Evolutionary conservation across 202 grass and related monocot genomes (phyloP).

Genomic region (Brachypodium distachyon): DNA sequence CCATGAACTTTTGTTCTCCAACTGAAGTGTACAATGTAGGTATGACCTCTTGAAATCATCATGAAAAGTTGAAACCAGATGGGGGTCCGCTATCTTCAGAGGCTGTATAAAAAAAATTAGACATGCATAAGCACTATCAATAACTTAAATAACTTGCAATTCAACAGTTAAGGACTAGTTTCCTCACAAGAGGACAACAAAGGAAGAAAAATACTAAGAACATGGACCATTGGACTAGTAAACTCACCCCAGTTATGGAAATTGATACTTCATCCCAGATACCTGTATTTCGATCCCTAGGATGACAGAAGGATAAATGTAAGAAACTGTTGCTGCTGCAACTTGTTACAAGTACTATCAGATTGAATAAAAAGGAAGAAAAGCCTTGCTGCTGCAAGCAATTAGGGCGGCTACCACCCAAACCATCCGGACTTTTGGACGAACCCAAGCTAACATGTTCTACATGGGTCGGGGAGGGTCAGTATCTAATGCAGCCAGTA

Average conservation of each 20-base stretch:
- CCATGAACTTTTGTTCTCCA: slow-evolving; percentile 83
- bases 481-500: too few relatives aligned
- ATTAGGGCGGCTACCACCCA: background rate
- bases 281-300: slow-evolving; percentile 90
- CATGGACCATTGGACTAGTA: background rate
- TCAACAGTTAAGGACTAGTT: background rate
- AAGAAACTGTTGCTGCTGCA: background rate
- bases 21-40: slow-evolving; percentile 81
- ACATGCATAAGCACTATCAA: background rate
- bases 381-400: background rate
- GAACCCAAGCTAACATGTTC: too few relatives aligned
- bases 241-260: slow-evolving; percentile 67
- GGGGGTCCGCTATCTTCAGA: slow-evolving; percentile 77
- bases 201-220: background rate
- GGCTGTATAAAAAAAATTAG: slow-evolving; percentile 41
- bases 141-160: background rate
- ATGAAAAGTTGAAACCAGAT: slow-evolving; percentile 84
- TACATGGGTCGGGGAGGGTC: too few relatives aligned
- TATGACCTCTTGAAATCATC: slow-evolving; percentile 83
- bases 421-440: too few relatives aligned
- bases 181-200: background rate
- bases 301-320: background rate
- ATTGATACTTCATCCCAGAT: slow-evolving; percentile 99
- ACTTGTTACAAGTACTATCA: background rate
- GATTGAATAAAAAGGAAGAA: background rate